Conservation (phyloP, 2,329 filamentous ascomycete genomes). For the Spiromastix sp. region DNA sequence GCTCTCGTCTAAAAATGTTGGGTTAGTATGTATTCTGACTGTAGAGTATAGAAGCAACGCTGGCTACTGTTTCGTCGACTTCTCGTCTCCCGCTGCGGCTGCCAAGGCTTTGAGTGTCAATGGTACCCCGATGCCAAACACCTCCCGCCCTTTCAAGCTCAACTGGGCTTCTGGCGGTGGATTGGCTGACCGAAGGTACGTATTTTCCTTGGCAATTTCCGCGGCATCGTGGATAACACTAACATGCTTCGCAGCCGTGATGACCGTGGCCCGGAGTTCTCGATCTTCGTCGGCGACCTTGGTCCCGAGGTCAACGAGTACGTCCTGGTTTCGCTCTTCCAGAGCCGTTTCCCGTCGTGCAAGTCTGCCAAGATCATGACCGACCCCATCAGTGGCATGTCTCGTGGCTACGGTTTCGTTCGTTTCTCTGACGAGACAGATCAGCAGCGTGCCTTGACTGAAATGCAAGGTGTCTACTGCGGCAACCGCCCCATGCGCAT, state of each 20-base stretch:
- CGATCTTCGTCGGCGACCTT: slow-evolving; percentile 95
- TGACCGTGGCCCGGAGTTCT: slow-evolving; percentile 90
- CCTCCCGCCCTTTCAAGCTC: slow-evolving; percentile 89
- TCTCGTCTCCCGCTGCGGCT: slow-evolving; percentile 69
- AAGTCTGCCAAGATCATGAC: slow-evolving; percentile 99
- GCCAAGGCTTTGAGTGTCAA: slow-evolving; percentile 86
- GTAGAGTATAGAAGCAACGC: slow-evolving; percentile 61
- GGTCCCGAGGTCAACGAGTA: slow-evolving; percentile 98
- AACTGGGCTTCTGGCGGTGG: slow-evolving; percentile 99
- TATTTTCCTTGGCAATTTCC: too few species aligned
- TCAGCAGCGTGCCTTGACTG: slow-evolving; percentile 86
- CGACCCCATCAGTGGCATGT: slow-evolving; percentile 94
- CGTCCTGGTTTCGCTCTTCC: slow-evolving; percentile 92
- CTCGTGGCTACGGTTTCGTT: slow-evolving; percentile 94
- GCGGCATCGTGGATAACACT: too few species aligned
- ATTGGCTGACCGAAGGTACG: slow-evolving; percentile 79
- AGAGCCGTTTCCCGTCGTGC: slow-evolving; percentile 90
- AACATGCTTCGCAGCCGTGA: slow-evolving; percentile 53
- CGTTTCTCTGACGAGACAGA: slow-evolving; percentile 93
- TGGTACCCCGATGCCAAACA: slow-evolving; percentile 83
- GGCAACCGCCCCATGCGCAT: slow-evolving; percentile 98
- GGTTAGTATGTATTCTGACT: neutral
- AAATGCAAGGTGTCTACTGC: slow-evolving; percentile 99
- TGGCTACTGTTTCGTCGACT: slow-evolving; percentile 98
- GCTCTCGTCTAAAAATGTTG: slow-evolving; percentile 14